Evolutionary conservation across 768 basidiomycete genomes (phyloP).

Genomic region (Dioszegia hungarica): DNA sequence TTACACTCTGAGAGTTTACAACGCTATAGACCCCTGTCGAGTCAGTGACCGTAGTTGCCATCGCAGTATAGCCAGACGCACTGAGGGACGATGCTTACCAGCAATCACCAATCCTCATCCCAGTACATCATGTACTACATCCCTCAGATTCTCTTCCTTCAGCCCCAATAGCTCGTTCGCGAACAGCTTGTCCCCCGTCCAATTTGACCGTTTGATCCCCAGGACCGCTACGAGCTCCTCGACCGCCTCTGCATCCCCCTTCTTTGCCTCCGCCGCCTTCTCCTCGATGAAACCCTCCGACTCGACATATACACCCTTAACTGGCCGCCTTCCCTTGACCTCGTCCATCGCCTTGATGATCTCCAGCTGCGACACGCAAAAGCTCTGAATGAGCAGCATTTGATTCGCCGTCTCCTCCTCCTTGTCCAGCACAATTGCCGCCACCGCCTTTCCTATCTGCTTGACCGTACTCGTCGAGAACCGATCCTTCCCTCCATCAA

Average conservation of each 20-base stretch:
- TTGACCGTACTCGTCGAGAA: constrained; percentile 6
- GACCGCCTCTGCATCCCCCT: constrained; percentile 14
- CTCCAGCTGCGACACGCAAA: constrained; percentile 7
- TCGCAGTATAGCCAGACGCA: no score
- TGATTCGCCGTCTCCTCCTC: constrained; percentile 11
- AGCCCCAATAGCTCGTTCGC: constrained; percentile 27
- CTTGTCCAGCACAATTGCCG: constrained; percentile 1
- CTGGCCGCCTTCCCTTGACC: neutral
- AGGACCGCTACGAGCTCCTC: constrained; percentile 14
- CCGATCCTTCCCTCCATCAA: constrained; percentile 9
- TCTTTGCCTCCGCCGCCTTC: constrained; percentile 3
- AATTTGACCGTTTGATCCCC: constrained; percentile 17
- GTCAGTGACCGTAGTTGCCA: no score
- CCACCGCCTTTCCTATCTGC: constrained; percentile 13
- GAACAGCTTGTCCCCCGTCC: constrained; percentile 19
- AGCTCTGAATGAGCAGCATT: constrained; percentile 17
- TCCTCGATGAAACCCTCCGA: constrained; percentile 1
- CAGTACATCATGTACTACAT: neutral
- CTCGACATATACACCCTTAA: neutral
- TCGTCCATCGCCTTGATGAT: constrained; percentile 4
- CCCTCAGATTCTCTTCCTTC: constrained; percentile 11
- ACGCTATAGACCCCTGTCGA: no score
- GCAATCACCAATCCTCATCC: no score
- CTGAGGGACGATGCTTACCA: no score
- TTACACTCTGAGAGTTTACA: no score